Evolutionary conservation across 208 protist species (phyloP).

Genomic region (Leptomonas seymouri): DNA sequence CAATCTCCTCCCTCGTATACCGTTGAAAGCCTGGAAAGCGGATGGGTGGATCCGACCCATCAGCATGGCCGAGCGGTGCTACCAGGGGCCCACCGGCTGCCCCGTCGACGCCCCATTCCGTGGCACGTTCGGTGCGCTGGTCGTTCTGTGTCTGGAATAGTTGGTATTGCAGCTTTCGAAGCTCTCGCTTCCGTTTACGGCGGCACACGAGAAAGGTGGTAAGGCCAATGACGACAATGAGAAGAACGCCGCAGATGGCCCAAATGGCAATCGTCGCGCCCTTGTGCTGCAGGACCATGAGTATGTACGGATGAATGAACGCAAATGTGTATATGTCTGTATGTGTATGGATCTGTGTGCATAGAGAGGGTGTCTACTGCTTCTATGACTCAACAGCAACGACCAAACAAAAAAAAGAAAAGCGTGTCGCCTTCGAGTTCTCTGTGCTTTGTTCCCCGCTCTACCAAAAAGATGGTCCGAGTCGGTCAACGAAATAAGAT

Average conservation of each 20-base stretch:
- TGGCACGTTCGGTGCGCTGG: neutral
- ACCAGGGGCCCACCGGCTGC: neutral
- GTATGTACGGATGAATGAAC: neutral
- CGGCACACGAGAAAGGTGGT: constrained; percentile 33
- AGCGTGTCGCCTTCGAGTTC: too few relatives aligned
- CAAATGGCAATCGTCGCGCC: constrained; percentile 59
- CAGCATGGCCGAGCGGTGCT: neutral
- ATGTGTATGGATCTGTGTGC: constrained; percentile 4
- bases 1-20: constrained; percentile 20
- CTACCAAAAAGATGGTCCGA: neutral
- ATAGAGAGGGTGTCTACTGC: neutral
- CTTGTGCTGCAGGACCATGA: constrained; percentile 43
- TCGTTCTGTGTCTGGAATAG: constrained; percentile 3
- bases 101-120: constrained; percentile 1
- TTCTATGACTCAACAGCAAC: too few relatives aligned
- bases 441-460: too few relatives aligned
- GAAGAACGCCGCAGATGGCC: constrained; percentile 50
- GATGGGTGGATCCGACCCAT: neutral
- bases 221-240: constrained; percentile 48
- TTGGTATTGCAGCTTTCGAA: constrained; percentile 11
- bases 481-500: neutral
- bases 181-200: constrained; percentile 16
- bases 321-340: constrained; percentile 11
- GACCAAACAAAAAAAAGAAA: constrained; percentile 9
- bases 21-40: constrained; percentile 26